These are phyloP conservation scores for Metschnikowia santaceciliae DNA, from an alignment of 805 yeast genomes.

Conservation along the genomic window DNA sequence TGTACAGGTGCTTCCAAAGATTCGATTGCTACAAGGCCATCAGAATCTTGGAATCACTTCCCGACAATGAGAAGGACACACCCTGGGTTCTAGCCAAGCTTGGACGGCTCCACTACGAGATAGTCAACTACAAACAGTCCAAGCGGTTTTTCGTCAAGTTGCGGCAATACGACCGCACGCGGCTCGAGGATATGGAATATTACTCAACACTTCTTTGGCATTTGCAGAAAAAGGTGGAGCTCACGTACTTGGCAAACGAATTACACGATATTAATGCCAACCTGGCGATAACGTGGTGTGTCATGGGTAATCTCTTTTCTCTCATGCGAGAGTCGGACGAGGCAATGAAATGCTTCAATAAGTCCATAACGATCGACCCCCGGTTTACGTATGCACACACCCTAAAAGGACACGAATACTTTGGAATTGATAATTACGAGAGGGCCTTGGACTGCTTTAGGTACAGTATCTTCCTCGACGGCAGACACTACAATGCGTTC, in stretches of 20 bases:
- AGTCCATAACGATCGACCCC: conserved; percentile 67
- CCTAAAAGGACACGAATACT: conserved; percentile 87
- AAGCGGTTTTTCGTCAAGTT: conserved; percentile 59
- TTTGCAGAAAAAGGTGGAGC: conserved; percentile 69
- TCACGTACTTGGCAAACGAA: conserved; percentile 82
- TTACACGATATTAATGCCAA: conserved; percentile 58
- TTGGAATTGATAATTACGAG: conserved; percentile 85
- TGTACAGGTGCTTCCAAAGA: conserved; percentile 53
- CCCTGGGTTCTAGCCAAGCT: conserved; percentile 83
- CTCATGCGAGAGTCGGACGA: conserved; percentile 80
- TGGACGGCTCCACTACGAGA: conserved; percentile 82
- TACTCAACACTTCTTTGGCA: conserved; percentile 94
- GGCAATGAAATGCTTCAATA: conserved; percentile 81
- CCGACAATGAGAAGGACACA: conserved; percentile 58
- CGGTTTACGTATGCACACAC: conserved; percentile 85
- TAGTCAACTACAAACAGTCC: conserved; percentile 78
- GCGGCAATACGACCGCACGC: conserved; percentile 67
- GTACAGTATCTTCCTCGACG: conserved; percentile 68
- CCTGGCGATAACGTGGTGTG: conserved; percentile 88
- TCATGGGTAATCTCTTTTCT: conserved; percentile 84
- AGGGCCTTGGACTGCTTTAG: conserved; percentile 82
- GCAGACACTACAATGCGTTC: conserved; percentile 87
- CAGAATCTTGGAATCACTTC: conserved; percentile 59
- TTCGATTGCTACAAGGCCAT: conserved; percentile 83
- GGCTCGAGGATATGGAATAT: conserved; percentile 85